Percentiles rank a stretch among this genome's conserved stretches.
Conservation (phyloP, 192 early-diverging fungal species). For the Oehlia diaphana region DNA sequence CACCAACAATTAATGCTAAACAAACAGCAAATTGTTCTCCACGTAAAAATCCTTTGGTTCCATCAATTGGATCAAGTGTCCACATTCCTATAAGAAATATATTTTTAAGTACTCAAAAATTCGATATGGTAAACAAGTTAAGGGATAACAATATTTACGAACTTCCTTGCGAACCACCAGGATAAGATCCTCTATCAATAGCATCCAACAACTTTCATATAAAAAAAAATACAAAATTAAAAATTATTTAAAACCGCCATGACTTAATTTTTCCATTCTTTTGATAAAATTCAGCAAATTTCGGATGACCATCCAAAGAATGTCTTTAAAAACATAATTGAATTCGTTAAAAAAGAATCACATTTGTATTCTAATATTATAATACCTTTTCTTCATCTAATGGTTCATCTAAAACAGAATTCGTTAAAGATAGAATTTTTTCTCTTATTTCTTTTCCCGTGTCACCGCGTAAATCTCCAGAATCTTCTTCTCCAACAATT, state of each 20-base stretch:
- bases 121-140: not conserved
- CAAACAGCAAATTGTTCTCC: constrained; percentile 98
- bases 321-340: too few species aligned
- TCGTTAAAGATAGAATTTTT: constrained; percentile 81
- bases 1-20: constrained; percentile 87
- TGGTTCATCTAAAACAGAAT: constrained; percentile 57
- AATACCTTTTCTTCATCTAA: constrained; percentile 71
- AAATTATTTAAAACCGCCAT: not conserved
- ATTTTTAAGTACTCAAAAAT: not conserved
- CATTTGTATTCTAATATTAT: not conserved
- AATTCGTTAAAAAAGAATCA: too few species aligned
- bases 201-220: constrained; percentile 65
- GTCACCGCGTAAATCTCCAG: constrained; percentile 80
- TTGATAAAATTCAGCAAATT: too few species aligned
- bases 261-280: too few species aligned
- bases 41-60: constrained; percentile 98
- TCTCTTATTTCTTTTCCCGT: constrained; percentile 59
- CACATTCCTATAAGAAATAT: constrained; percentile 57
- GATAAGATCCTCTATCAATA: constrained; percentile 84
- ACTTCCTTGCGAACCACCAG: constrained; percentile 25
- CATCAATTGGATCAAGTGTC: constrained; percentile 91
- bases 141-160: not conserved
- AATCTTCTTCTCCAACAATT: constrained; percentile 96
- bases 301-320: too few species aligned
- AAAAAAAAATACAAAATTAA: not conserved